Conservation (phyloP, 192 early-diverging fungal genomes). For the Coemansia sp. region DNA sequence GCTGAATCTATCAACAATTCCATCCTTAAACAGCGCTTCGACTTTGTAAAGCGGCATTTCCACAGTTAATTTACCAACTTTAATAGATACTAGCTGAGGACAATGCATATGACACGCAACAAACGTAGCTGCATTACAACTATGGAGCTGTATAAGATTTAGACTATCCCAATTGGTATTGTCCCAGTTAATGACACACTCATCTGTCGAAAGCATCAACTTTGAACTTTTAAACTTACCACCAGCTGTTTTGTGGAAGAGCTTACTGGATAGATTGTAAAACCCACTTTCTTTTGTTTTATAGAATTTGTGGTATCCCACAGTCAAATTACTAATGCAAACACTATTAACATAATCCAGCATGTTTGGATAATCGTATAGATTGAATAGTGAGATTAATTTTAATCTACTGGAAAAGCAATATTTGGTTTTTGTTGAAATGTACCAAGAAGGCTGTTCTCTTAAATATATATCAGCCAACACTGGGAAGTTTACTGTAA, state of each 20-base stretch:
- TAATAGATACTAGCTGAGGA: neutral
- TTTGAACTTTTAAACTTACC: neutral
- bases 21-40: neutral
- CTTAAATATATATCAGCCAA: neutral
- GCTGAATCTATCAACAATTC: too few relatives aligned
- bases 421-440: conserved; percentile 4
- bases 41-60: too few relatives aligned
- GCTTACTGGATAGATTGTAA: neutral
- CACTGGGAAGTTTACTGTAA: neutral
- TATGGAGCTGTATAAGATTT: neutral
- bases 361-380: neutral
- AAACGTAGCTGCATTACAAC: neutral
- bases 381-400: neutral
- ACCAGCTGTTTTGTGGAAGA: neutral
- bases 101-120: neutral
- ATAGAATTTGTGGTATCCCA: too few relatives aligned
- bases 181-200: neutral
- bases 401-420: neutral
- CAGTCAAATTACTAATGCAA: too few relatives aligned
- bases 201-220: neutral
- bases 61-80: neutral
- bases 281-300: too few relatives aligned
- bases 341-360: neutral
- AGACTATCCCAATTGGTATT: neutral
- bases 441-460: neutral